Percentiles rank a stretch among this genome's conserved stretches.
These are phyloP conservation scores for Fraxinus sp. DNA, from an alignment of 305 asterid genomes.

Conservation along the genomic window DNA sequence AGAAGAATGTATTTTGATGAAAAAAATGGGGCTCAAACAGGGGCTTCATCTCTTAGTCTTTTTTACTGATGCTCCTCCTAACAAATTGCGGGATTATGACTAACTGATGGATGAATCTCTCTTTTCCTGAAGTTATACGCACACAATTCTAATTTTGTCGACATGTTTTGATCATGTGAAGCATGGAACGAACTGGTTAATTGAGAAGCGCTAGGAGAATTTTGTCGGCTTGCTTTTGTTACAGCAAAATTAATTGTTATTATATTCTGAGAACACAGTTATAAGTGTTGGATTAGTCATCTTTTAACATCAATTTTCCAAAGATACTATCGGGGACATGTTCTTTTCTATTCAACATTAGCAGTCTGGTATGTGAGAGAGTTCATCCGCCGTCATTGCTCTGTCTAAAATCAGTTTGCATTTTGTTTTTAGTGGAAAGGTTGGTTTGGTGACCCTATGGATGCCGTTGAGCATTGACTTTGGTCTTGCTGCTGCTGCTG, in stretches of 20 bases:
- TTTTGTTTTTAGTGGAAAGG: neutral
- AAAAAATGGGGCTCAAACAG: neutral
- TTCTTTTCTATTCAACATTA: neutral
- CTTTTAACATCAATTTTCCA: neutral
- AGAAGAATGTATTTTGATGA: neutral
- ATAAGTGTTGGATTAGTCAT: neutral
- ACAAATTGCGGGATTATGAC: neutral
- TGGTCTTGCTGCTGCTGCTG: neutral
- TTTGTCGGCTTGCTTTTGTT: constrained; percentile 1
- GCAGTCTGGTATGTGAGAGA: neutral
- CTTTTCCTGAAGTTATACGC: neutral
- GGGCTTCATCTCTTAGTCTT: neutral
- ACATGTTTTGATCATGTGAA: constrained; percentile 1
- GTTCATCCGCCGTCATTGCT: neutral
- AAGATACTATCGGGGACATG: neutral
- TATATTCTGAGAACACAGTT: neutral
- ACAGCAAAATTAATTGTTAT: neutral
- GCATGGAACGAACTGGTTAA: constrained; percentile 3
- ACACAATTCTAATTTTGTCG: neutral
- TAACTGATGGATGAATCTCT: neutral
- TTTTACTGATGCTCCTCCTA: neutral
- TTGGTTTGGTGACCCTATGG: neutral
- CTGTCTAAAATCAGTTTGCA: neutral
- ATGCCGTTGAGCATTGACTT: neutral
- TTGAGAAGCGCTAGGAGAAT: neutral